phyloP scores from a whole-genome alignment of 495 filamentous ascomycete genomes.

The Cercophora samala region DNA sequence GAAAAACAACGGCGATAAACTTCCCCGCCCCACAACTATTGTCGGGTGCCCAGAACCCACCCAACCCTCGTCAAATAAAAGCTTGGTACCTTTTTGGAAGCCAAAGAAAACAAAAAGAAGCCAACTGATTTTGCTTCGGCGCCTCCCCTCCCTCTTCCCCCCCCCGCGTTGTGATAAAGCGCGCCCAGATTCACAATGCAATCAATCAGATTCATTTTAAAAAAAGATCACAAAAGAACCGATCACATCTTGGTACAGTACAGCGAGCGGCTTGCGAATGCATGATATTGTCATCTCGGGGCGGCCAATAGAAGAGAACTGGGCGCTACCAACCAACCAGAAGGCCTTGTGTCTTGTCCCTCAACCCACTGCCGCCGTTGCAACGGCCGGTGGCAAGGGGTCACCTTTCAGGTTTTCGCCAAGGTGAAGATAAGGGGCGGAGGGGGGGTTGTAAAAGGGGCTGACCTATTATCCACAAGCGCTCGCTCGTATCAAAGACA shows the following conservation, averaged over 20 bases:
- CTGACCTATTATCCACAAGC: background rate
- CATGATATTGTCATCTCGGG: constrained; percentile 11
- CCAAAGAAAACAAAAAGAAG: background rate
- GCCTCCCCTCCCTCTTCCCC: too few species aligned
- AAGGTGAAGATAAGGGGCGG: background rate
- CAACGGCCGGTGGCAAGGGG: constrained; percentile 1
- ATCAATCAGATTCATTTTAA: constrained; percentile 3
- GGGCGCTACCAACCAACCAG: constrained; percentile 3
- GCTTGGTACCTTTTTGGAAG: background rate
- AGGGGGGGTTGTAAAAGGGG: background rate
- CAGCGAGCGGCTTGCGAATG: constrained; percentile 7
- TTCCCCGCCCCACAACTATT: background rate
- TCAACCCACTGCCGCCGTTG: constrained; percentile 1
- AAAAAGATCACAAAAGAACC: background rate
- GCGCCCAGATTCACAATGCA: background rate
- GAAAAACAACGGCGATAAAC: too few species aligned
- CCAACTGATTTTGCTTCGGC: background rate
- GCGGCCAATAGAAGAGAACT: constrained; percentile 6
- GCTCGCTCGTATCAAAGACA: background rate
- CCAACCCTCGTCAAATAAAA: background rate
- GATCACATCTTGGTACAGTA: background rate
- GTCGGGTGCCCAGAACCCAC: background rate
- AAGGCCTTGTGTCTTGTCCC: background rate
- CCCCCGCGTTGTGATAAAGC: background rate
- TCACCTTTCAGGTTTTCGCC: background rate